Percentiles rank a stretch among this genome's conserved stretches.
These are phyloP conservation scores for Castanea crenata DNA, from an alignment of 306 rosid genomes.

Conservation along the genomic window DNA sequence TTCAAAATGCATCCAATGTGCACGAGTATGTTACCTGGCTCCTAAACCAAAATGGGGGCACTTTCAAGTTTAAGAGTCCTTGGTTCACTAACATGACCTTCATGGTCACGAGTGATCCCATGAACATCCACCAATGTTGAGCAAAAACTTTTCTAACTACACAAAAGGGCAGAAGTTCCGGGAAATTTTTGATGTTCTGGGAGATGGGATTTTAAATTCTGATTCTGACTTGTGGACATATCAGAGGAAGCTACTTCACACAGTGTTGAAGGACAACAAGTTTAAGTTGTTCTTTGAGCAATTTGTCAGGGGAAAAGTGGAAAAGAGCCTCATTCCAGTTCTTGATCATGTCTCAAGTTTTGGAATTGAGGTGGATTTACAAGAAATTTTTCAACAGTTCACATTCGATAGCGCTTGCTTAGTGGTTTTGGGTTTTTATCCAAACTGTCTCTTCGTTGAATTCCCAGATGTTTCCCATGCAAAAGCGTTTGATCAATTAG, in stretches of 20 bases:
- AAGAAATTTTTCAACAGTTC: constrained; percentile 27
- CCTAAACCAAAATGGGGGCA: constrained; percentile 19
- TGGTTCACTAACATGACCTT: constrained; percentile 30
- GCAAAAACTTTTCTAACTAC: background rate
- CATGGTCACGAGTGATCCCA: constrained; percentile 29
- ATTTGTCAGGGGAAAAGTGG: constrained; percentile 25
- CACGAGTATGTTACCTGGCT: constrained; percentile 8
- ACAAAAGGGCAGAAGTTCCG: constrained; percentile 25
- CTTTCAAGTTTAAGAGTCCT: constrained; percentile 17
- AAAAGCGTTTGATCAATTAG: constrained; percentile 36
- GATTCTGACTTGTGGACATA: constrained; percentile 35
- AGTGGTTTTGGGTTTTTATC: constrained; percentile 37
- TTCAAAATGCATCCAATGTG: background rate
- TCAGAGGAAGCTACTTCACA: constrained; percentile 17
- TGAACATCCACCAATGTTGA: constrained; percentile 22
- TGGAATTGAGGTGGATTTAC: constrained; percentile 24
- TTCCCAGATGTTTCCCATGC: constrained; percentile 27
- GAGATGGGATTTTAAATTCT: constrained; percentile 31
- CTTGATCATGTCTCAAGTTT: background rate
- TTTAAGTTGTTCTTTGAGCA: constrained; percentile 30
- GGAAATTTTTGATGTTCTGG: constrained; percentile 19
- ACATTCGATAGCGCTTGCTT: constrained; percentile 38
- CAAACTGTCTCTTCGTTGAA: constrained; percentile 32
- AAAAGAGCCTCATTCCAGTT: constrained; percentile 3
- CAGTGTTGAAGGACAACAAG: background rate